These are phyloP conservation scores for Lyophyllum semitale DNA, from an alignment of 768 basidiomycete species.

Conservation along the genomic window DNA sequence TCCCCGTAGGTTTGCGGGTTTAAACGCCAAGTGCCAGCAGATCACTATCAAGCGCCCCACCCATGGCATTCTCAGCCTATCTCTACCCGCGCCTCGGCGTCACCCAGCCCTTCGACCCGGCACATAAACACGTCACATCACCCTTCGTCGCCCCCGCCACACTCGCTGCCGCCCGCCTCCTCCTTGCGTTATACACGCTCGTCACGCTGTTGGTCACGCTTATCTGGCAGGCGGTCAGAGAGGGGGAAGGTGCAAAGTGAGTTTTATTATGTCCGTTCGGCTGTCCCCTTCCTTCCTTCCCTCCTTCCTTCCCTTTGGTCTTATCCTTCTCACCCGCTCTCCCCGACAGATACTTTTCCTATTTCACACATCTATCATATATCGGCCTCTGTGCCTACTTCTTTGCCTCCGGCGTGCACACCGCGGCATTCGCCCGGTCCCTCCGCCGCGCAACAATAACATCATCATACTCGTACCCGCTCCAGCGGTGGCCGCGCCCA, in stretches of 20 bases:
- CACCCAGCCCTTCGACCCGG: constrained; percentile 33
- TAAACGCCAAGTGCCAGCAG: no score
- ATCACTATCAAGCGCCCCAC: no score
- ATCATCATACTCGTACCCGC: constrained; percentile 38
- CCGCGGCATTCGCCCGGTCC: constrained; percentile 38
- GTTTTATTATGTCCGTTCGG: constrained; percentile 11
- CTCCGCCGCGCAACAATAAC: neutral
- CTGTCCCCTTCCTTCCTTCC: neutral
- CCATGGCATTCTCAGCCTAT: no score
- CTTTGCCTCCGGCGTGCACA: constrained; percentile 59
- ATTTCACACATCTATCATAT: constrained; percentile 66
- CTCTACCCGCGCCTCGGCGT: constrained; percentile 21
- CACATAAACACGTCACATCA: constrained; percentile 47
- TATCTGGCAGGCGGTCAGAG: constrained; percentile 31
- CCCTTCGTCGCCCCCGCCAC: constrained; percentile 43
- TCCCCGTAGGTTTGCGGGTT: no score
- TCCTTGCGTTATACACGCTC: constrained; percentile 54
- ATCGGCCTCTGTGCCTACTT: constrained; percentile 66
- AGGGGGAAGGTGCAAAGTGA: constrained; percentile 32
- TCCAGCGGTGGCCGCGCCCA: constrained; percentile 58
- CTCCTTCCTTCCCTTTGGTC: neutral
- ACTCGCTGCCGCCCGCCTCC: constrained; percentile 47
- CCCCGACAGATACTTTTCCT: constrained; percentile 40
- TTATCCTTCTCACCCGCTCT: neutral
- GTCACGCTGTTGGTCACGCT: constrained; percentile 39